These are phyloP conservation scores for Microascus cirrosus DNA, from an alignment of 2,329 filamentous ascomycete genomes.

Conservation along the genomic window DNA sequence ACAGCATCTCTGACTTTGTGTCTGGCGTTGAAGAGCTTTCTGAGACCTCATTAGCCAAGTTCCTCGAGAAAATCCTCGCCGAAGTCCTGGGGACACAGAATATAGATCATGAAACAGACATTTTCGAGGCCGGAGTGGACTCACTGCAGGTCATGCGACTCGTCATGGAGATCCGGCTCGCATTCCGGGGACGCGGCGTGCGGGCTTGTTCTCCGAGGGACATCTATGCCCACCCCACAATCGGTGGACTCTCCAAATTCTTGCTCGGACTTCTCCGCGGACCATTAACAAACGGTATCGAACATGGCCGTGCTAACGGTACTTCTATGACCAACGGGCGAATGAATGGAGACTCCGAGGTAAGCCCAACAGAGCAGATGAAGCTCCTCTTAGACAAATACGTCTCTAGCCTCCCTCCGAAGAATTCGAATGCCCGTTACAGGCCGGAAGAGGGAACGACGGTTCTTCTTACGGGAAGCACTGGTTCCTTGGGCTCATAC, in stretches of 20 bases:
- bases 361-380: not conserved
- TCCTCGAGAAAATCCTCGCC: slow-evolving; percentile 6
- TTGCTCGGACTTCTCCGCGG: slow-evolving; percentile 6
- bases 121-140: slow-evolving; percentile 26
- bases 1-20: too few species aligned
- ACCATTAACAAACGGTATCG: not conserved
- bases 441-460: slow-evolving; percentile 29
- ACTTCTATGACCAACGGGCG: too few species aligned
- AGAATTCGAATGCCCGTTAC: slow-evolving; percentile 10
- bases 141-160: slow-evolving; percentile 24
- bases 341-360: not conserved
- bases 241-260: slow-evolving; percentile 12
- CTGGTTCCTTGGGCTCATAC: slow-evolving; percentile 78
- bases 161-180: not conserved
- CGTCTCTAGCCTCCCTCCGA: slow-evolving; percentile 13
- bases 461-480: slow-evolving; percentile 75
- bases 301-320: too few species aligned
- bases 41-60: too few species aligned
- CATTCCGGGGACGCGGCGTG: not conserved
- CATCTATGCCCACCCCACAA: slow-evolving; percentile 17
- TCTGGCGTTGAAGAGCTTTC: too few species aligned
- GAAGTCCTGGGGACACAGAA: slow-evolving; percentile 9
- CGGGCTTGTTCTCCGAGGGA: slow-evolving; percentile 10
- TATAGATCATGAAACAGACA: slow-evolving; percentile 17
- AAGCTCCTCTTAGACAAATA: slow-evolving; percentile 9